Percentiles rank a stretch among this genome's conserved stretches.
These are phyloP conservation scores for Passalora sequoiae DNA, from an alignment of 2,329 filamentous ascomycete species.

Conservation along the genomic window DNA sequence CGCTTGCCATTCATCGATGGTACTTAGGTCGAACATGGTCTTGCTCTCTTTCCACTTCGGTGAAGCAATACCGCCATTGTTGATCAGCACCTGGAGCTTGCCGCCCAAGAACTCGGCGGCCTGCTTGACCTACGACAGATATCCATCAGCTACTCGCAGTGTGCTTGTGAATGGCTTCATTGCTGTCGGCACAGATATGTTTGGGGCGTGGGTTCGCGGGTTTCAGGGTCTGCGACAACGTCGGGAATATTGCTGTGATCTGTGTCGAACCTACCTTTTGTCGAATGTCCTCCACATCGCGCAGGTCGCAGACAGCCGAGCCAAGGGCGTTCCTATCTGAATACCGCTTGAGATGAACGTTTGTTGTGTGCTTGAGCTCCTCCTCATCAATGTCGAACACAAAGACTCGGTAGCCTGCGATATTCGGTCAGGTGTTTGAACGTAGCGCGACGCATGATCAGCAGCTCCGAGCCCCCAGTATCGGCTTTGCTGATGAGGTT, in stretches of 20 bases:
- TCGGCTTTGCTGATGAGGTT: no score
- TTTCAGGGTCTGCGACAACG: no score
- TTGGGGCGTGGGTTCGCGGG: no score
- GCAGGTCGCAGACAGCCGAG: conserved; percentile 31
- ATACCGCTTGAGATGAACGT: conserved; percentile 28
- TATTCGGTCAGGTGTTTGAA: no score
- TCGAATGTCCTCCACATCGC: conserved; percentile 31
- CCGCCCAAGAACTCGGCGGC: conserved; percentile 33
- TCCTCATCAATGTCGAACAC: conserved; percentile 37
- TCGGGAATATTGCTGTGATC: no score
- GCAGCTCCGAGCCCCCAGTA: no score
- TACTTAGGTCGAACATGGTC: conserved; percentile 31
- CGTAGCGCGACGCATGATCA: no score
- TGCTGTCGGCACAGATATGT: no score
- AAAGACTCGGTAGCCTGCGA: conserved; percentile 38
- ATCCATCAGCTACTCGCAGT: no score
- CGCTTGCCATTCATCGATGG: conserved; percentile 35
- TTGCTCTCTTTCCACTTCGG: conserved; percentile 31
- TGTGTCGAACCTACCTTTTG: no score
- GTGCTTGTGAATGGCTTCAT: no score
- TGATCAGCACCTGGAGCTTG: conserved; percentile 36
- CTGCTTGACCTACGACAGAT: no score
- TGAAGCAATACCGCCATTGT: conserved; percentile 37
- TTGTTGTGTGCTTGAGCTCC: conserved; percentile 35
- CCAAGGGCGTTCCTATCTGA: conserved; percentile 14